phyloP scores from a whole-genome alignment of 257 asterid genomes.

The Echites panduratus region DNA sequence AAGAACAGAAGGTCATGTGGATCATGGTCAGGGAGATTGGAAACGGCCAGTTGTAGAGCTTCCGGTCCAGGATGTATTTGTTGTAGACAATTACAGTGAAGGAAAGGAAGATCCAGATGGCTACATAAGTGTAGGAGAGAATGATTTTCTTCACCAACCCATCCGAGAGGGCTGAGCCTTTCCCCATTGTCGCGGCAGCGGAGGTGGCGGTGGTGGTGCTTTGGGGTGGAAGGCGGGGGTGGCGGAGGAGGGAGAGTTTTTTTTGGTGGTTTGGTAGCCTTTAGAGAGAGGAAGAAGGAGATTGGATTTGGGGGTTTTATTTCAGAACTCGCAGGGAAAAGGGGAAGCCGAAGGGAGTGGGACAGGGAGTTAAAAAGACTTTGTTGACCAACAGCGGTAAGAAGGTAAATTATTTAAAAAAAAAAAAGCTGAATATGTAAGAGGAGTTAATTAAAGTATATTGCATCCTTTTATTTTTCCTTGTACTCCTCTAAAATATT shows the following conservation, averaged over 20 bases:
- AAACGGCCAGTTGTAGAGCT: slow-evolving; percentile 70
- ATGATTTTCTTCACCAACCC: slow-evolving; percentile 55
- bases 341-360: not conserved
- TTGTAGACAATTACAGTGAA: slow-evolving; percentile 70
- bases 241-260: not conserved
- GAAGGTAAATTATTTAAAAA: not conserved
- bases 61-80: slow-evolving; percentile 66
- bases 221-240: slow-evolving; percentile 9
- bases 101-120: slow-evolving; percentile 71
- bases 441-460: not conserved
- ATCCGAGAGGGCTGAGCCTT: slow-evolving; percentile 48
- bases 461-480: no score
- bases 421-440: not conserved
- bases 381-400: not conserved
- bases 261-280: not conserved
- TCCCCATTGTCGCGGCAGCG: slow-evolving; percentile 41
- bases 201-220: slow-evolving; percentile 15
- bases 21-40: slow-evolving; percentile 82
- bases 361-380: not conserved
- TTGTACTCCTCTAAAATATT: no score
- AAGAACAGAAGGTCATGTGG: slow-evolving; percentile 71
- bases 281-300: not conserved
- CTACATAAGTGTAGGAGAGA: slow-evolving; percentile 57
- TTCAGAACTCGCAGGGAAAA: not conserved
- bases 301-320: not conserved